phyloP scores from a whole-genome alignment of 2,329 filamentous ascomycete species.

The Monilinia aucupariae region DNA sequence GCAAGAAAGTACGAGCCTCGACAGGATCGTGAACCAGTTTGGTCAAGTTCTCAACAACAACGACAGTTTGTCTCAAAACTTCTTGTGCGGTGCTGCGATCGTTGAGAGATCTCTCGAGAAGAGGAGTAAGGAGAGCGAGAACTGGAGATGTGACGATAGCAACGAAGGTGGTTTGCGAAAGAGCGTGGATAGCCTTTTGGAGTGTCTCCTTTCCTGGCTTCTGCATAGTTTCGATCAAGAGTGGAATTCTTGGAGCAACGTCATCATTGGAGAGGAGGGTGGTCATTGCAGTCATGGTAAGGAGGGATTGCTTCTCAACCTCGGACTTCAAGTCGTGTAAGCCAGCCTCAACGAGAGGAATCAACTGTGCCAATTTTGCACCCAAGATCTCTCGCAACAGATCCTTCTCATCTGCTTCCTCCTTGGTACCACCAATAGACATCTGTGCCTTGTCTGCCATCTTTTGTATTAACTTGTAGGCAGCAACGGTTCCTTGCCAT shows the following conservation, averaged over 20 bases:
- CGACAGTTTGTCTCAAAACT: slow-evolving; percentile 88
- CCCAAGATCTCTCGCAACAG: slow-evolving; percentile 87
- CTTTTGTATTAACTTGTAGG: slow-evolving; percentile 75
- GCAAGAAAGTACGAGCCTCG: slow-evolving; percentile 90
- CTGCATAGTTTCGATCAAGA: slow-evolving; percentile 92
- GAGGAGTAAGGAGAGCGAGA: slow-evolving; percentile 85
- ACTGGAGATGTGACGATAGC: slow-evolving; percentile 94
- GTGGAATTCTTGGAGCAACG: slow-evolving; percentile 82
- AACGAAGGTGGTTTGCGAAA: slow-evolving; percentile 98
- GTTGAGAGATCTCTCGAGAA: slow-evolving; percentile 90
- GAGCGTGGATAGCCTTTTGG: slow-evolving; percentile 92
- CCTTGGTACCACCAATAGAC: slow-evolving; percentile 68
- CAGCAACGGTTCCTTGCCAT: slow-evolving; percentile 93
- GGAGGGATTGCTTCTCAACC: slow-evolving; percentile 80
- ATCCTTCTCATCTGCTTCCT: slow-evolving; percentile 83
- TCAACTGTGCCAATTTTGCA: slow-evolving; percentile 75
- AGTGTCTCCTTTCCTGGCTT: slow-evolving; percentile 82
- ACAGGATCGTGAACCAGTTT: slow-evolving; percentile 95
- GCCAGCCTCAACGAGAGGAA: slow-evolving; percentile 82
- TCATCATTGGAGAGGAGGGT: slow-evolving; percentile 94
- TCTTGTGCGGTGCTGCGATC: slow-evolving; percentile 87
- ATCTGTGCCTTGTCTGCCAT: slow-evolving; percentile 95
- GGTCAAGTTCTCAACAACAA: slow-evolving; percentile 96
- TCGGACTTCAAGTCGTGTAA: slow-evolving; percentile 97
- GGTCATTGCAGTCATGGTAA: slow-evolving; percentile 87